A percentile compares a stretch with the other conserved stretches of the same genome.
Evolutionary conservation across 306 rosid species (phyloP).

Genomic region (Spatholobus suberectus): DNA sequence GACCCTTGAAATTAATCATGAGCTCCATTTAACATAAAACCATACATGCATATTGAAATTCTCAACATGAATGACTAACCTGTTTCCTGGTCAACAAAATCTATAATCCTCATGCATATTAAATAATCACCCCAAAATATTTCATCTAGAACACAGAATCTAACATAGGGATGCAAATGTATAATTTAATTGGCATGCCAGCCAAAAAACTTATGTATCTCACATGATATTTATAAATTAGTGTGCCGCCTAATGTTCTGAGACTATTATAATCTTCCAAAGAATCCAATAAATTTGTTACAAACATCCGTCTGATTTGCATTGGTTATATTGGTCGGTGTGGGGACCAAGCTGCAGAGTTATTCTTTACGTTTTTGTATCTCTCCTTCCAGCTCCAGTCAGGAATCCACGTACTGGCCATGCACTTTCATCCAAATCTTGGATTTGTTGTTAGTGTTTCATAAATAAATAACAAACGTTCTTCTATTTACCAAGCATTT

Average conservation of each 20-base stretch:
- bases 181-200: constrained; percentile 51
- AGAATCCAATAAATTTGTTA: constrained; percentile 55
- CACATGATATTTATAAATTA: constrained; percentile 70
- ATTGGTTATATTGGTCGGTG: constrained; percentile 94
- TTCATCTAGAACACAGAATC: constrained; percentile 46
- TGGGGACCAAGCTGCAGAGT: constrained; percentile 49
- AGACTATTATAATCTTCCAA: constrained; percentile 38
- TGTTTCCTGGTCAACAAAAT: constrained; percentile 52
- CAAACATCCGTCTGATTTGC: constrained; percentile 79
- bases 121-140: constrained; percentile 39
- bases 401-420: constrained; percentile 66
- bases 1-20: constrained; percentile 50
- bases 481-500: neutral
- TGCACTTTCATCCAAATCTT: constrained; percentile 66
- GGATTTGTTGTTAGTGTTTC: constrained; percentile 21
- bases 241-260: constrained; percentile 45
- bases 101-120: constrained; percentile 27
- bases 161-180: constrained; percentile 44
- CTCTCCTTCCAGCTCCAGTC: constrained; percentile 25
- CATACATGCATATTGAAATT: constrained; percentile 37
- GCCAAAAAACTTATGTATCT: constrained; percentile 55
- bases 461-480: neutral
- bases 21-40: constrained; percentile 9
- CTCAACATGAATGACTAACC: constrained; percentile 34
- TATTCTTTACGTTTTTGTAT: constrained; percentile 41